Base-by-base conservation (phyloP, 352 stramenopile species). In the Globisporangium cystogenes region DNA sequence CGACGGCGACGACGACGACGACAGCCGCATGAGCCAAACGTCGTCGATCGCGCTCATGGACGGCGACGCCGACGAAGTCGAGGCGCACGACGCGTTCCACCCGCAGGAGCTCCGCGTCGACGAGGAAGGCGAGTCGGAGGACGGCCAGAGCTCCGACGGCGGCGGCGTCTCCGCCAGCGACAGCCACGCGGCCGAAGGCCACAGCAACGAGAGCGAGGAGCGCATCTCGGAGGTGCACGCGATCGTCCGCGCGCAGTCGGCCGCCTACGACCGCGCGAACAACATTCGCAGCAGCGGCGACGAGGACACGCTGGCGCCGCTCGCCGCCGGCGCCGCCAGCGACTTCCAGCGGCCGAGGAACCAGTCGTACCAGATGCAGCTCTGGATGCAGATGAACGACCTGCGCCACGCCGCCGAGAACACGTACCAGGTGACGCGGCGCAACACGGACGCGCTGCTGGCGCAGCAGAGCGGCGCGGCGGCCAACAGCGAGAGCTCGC, bases 321-420 rank as follows among this genome's bases (percentile, higher is more conserved):
- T 41, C 36, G 36, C 8, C 5, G 16, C 4, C 36, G n/a, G n/a
- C n/a, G 36, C 15, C 36, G 12, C 15, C 36, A 16, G 16, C 16
- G 24, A 21, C 42, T 31, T 35, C 20, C 12, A 48, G 15, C 24
- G 61, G 14, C 15, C 42, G 6, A 48, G 53, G 29, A 26, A 39
- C 29, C 68, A 65, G 27, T 67, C 58, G 50, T 83, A 86, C 49
- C 74, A 90, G 63, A 72, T 76, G 60, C 70, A 87, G 62, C 68
- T 90, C 41, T 79, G 74, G 65, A 67, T 77, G 60, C 79, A 86
- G 57, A 87, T 90, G 79, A 76, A 85, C 53, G 73, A 86, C 58
- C 59, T 90, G 47, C 79, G 73, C 47, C 68, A 68, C 56, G 68
- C 73, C 21, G 76, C 64, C 3, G 79, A 90, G 65, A 74, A 62